A percentile compares a stretch with the other conserved stretches of the same genome.
Conservation (phyloP, 768 basidiomycete genomes). For the Tylopilus balloui region DNA sequence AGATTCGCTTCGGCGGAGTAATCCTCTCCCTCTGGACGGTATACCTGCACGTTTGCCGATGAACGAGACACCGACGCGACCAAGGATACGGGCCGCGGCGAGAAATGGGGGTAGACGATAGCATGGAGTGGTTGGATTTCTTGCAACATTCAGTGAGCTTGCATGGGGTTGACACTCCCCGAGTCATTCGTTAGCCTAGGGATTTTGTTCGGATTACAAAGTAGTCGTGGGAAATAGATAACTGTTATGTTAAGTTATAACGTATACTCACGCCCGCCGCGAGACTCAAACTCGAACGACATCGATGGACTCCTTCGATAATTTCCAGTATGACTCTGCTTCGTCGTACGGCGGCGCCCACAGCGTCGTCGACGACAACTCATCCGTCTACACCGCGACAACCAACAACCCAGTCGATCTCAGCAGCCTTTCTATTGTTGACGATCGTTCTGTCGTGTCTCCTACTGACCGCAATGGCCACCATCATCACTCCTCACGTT, state of each 20-base stretch:
- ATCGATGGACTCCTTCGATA: constrained; percentile 77
- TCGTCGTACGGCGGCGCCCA: constrained; percentile 72
- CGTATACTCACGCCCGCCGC: not conserved
- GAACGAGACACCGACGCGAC: constrained; percentile 61
- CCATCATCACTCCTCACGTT: constrained; percentile 31
- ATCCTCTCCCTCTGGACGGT: constrained; percentile 27
- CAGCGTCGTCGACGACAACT: constrained; percentile 72
- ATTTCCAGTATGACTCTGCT: constrained; percentile 80
- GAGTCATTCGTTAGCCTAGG: constrained; percentile 13
- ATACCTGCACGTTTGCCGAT: constrained; percentile 35
- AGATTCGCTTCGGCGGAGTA: constrained; percentile 24
- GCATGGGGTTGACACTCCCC: not conserved
- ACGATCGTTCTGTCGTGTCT: constrained; percentile 48
- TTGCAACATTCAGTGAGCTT: not conserved
- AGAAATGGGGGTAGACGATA: constrained; percentile 44
- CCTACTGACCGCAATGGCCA: constrained; percentile 38
- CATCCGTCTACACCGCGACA: constrained; percentile 74
- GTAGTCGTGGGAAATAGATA: constrained; percentile 26
- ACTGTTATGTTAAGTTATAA: constrained; percentile 14
- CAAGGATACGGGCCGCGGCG: constrained; percentile 44
- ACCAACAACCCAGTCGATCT: constrained; percentile 62
- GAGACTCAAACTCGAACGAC: constrained; percentile 19
- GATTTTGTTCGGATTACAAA: constrained; percentile 9
- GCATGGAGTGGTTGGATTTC: not conserved
- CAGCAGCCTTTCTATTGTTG: constrained; percentile 61